Percentiles rank a stretch among this genome's conserved stretches.
Evolutionary conservation across 371 early-diverging fungal species (phyloP).

Genomic region (Syncephalastrum racemosum): DNA sequence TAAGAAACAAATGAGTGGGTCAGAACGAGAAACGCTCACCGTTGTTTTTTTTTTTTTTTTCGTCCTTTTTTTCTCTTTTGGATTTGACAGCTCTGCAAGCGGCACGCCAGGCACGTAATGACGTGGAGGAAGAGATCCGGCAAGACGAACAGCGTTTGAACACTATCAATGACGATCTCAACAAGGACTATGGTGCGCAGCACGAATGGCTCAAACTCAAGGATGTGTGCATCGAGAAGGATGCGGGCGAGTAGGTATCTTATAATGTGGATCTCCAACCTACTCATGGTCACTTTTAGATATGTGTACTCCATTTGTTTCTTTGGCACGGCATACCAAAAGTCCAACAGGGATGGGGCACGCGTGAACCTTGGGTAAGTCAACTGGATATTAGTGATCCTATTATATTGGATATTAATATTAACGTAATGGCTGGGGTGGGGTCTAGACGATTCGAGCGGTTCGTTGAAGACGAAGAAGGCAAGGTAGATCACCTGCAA

Average conservation of each 20-base stretch:
- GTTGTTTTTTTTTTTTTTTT: background rate
- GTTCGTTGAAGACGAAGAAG: constrained; percentile 32
- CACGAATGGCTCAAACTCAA: constrained; percentile 62
- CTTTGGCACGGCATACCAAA: constrained; percentile 75
- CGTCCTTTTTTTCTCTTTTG: constrained; percentile 1
- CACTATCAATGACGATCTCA: constrained; percentile 44
- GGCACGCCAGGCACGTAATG: constrained; percentile 36
- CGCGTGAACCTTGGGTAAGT: constrained; percentile 73
- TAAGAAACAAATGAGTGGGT: too few relatives aligned
- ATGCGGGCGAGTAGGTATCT: constrained; percentile 73
- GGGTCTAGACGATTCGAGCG: constrained; percentile 30
- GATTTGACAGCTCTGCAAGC: constrained; percentile 33
- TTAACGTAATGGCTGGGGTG: background rate
- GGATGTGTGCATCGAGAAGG: constrained; percentile 67
- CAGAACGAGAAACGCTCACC: background rate
- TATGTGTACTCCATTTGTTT: constrained; percentile 86
- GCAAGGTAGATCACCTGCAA: constrained; percentile 22
- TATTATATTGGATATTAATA: constrained; percentile 5
- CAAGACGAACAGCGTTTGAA: constrained; percentile 32
- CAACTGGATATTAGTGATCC: background rate
- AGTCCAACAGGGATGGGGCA: constrained; percentile 54
- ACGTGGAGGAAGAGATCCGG: constrained; percentile 35
- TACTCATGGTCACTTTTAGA: constrained; percentile 26
- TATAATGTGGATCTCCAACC: background rate
- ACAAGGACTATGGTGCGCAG: constrained; percentile 60